Percentiles rank a stretch among this genome's conserved stretches.
phyloP scores from a whole-genome alignment of 495 filamentous ascomycete genomes.

The Xylaria nigripes region DNA sequence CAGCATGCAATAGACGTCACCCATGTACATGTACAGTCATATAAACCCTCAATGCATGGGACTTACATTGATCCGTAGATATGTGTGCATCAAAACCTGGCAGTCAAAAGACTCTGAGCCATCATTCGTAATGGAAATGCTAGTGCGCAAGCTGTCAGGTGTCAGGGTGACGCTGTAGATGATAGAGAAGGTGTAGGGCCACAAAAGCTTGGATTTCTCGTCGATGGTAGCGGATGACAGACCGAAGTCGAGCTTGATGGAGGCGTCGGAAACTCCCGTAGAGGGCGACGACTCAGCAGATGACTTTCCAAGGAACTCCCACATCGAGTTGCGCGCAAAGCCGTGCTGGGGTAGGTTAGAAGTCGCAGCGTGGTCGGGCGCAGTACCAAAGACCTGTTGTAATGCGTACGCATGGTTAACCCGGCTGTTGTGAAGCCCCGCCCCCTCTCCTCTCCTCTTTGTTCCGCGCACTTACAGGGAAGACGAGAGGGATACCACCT shows the following conservation, averaged over 20 bases:
- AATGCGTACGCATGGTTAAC: background rate
- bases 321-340: constrained; percentile 80
- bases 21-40: background rate
- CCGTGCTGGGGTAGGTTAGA: constrained; percentile 82
- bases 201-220: constrained; percentile 53
- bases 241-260: constrained; percentile 91
- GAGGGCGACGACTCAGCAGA: constrained; percentile 44
- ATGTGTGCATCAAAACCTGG: constrained; percentile 86
- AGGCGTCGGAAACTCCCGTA: constrained; percentile 44
- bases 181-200: constrained; percentile 78
- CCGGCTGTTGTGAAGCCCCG: background rate
- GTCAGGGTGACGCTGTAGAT: constrained; percentile 87
- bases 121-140: constrained; percentile 79
- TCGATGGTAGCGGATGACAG: constrained; percentile 63
- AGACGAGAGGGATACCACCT: constrained; percentile 87
- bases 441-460: background rate
- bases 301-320: constrained; percentile 68
- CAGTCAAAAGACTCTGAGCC: constrained; percentile 76
- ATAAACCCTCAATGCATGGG: background rate
- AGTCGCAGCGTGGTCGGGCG: constrained; percentile 62
- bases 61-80: constrained; percentile 70
- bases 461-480: constrained; percentile 58
- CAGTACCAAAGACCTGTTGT: constrained; percentile 77
- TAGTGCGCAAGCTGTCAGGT: constrained; percentile 66
- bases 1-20: constrained; percentile 1